Evolutionary conservation across 1,284 basidiomycete species (phyloP), one percentile per base, ranked within the genome.

Genomic region (Austroboletus niveus): DNA sequence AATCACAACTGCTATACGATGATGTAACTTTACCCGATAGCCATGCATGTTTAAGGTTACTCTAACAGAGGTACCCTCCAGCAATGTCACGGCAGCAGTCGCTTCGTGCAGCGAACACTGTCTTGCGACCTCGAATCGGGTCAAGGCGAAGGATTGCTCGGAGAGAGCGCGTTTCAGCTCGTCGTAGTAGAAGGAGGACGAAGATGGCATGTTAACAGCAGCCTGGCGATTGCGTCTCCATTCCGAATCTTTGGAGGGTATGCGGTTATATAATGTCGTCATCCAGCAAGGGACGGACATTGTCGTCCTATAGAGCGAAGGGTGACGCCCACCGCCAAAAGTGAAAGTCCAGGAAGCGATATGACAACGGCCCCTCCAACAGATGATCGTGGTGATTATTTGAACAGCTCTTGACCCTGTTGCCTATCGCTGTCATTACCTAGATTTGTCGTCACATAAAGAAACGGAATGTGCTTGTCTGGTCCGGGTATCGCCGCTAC

Each of bases 61-160:
- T 5, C 55, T 64, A 20, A 85, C 60, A 12, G 54, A 63, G 5
- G 69, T 66, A 15, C 78, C 82, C 60, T 88, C 85, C 9, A 86
- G 68, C 4, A 84, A 66, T 1, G 72, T 76, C 32, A 87, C 74
- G 24, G 66, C 67, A 9, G 84, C 84, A 14, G 68, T 69, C 10
- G 85, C 81, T 56, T 81, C 75, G 48, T 75, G 66, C 5, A 70
- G 56, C 2, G 74, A 71, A 1, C 72, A 65, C 47, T 63, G 58
- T 15, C 53, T 52, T 3, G 62, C 53, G 43, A 84, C 60, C 11
- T 72, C 67, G 57, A 75, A 85, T 51, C 69, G 67, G 35, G 69
- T 60, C 51, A 88, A 74, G n/a, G 78, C 80, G 59, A 80, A 84
- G 7, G 73, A 69, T 57, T 87, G 81, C 59, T 87, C 85, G 20